Percentiles rank a stretch among this genome's conserved stretches.
Evolutionary conservation across 345 rosid species (phyloP).

Genomic region (Populus tremula): DNA sequence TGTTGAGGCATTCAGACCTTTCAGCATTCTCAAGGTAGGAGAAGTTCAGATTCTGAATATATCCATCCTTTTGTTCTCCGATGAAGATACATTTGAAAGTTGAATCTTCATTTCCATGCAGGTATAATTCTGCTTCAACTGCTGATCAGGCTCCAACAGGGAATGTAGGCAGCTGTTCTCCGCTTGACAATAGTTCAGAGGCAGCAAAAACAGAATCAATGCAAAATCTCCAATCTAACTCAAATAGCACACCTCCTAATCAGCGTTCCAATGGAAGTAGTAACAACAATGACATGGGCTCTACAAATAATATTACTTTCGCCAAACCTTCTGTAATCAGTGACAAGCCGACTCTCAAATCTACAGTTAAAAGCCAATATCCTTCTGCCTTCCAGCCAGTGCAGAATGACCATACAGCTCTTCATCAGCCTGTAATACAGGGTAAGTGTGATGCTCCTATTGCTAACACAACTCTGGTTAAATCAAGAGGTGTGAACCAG

Average conservation of each 20-base stretch:
- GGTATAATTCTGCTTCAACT: constrained; percentile 42
- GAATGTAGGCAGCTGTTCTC: constrained; percentile 45
- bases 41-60: background rate
- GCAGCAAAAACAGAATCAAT: constrained; percentile 37
- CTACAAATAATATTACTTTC: constrained; percentile 37
- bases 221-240: constrained; percentile 38
- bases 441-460: constrained; percentile 26
- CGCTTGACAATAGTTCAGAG: constrained; percentile 39
- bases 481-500: constrained; percentile 24
- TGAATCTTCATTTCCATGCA: constrained; percentile 21
- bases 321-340: constrained; percentile 18
- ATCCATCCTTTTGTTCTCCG: background rate
- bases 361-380: constrained; percentile 25
- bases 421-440: constrained; percentile 18
- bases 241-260: constrained; percentile 30
- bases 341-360: constrained; percentile 27
- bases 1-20: constrained; percentile 43
- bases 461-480: constrained; percentile 10
- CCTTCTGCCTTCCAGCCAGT: constrained; percentile 31
- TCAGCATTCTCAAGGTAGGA: constrained; percentile 57
- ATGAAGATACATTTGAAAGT: constrained; percentile 3
- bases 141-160: constrained; percentile 36
- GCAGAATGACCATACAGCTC: constrained; percentile 21
- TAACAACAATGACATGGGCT: constrained; percentile 43
- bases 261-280: constrained; percentile 44